Base-by-base conservation (phyloP, 441 rosid genomes). In the Pelargonium citronellum region DNA sequence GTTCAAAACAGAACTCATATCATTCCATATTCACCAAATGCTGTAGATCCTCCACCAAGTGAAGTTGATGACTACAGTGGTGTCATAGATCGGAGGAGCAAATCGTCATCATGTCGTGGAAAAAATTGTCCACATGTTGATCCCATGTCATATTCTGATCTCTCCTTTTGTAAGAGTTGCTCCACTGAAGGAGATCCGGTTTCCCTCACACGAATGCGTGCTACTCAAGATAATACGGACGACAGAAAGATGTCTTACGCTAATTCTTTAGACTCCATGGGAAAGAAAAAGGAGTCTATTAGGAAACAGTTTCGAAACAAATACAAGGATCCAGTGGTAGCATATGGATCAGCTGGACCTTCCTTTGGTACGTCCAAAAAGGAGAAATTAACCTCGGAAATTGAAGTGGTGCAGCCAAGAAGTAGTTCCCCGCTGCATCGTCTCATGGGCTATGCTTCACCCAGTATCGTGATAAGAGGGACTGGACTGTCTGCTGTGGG, bases 371-470 rank as follows among this genome's bases (percentile, higher is more conserved):
- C n/a, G 20, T 75, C 82, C 76, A 69, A 64, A 51, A 44, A 81
- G 1, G 83, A 81, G 73, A 82, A 67, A 55, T 67, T 44, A 16
- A 64, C 81, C 72, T 75, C 87, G 22, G 90, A 82, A 75, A 77
- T 67, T 43, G 79, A 85, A 73, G 86, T 83, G 76, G 44, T 73
- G 51, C 77, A 75, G 67, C 79, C 67, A 44, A 72, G 78, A 67
- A 81, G 79, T 70, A 80, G 84, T 68, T 88, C 87, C 5, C 90
- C 90, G 0, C 96, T 95, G 74, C 99, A 95, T 81, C 78, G 73
- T 64, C 86, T 95, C 49, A 87, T 92, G 97, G 97, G 99, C 65
- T 95, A 91, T 79, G 77, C 84, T 75, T 88, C 99, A 7, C 80
- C 84, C 11, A 82, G 87, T 74, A 85, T 81, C 70, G 76, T 92